Base-by-base conservation (phyloP, 192 early-diverging fungal species). In the Rhizoclosmatium sp. region DNA sequence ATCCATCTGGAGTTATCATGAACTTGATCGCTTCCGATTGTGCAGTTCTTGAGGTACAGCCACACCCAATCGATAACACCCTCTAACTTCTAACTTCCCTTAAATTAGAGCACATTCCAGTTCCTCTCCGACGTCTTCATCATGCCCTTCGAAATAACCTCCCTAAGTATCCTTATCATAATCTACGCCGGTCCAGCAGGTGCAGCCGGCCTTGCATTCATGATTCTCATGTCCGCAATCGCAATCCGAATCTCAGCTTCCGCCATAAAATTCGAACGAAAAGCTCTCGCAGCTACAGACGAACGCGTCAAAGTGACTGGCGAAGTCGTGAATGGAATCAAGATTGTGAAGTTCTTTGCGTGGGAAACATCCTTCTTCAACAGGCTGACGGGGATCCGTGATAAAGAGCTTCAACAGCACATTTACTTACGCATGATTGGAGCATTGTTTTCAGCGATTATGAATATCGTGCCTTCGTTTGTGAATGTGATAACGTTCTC, bases 341-440 rank as follows among this genome's bases (percentile, higher is more conserved):
- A 91, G 67, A 90, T 97, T 44, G 93, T 96, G 85, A 96, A 95
- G 79, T 84, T 96, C 47, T 97, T 94, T 80, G 94, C 95, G 46
- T 96, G 93, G 93, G 94, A 94, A 80, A 78, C 76, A 0, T 80
- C 89, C 59, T 95, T 95, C 71, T 80, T 93, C 60, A 82, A 92
- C 69, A 86, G 84, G 76, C 80, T 91, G 66, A 39, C 21, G 56
- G 16, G 3, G 3, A 19, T 45, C 9, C 56, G 72, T 12, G 45
- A 61, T 14, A 9, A 44, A 0, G 82, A 83, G 44, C 47, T 83
- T 9, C 19, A 56, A 3, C 42, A 76, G 49, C 51, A 78, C 0
- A n/a, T 49, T 58, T 39, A 41, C 0, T 16, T 40, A 12, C 4
- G 16, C 0, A 69, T 80, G 47, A 60, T 80, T 71, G 74, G 44